Conservation (phyloP, 2,329 filamentous ascomycete genomes). For the Aspergillus jensenii region DNA sequence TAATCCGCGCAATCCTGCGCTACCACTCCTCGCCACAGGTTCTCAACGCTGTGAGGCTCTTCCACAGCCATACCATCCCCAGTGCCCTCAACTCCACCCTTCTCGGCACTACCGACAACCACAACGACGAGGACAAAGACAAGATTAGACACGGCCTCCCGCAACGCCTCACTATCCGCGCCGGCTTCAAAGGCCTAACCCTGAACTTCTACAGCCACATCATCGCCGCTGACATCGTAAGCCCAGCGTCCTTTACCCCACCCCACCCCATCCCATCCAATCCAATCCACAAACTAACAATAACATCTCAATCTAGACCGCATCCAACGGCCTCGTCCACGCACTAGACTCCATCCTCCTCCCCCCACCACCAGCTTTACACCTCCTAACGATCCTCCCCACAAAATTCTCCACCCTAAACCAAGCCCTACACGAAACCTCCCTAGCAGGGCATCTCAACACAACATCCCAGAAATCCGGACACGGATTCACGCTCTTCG, state of each 20-base stretch:
- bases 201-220: constrained; percentile 78
- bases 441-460: constrained; percentile 55
- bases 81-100: constrained; percentile 60
- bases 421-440: constrained; percentile 72
- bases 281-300: neutral
- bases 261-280: neutral
- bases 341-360: constrained; percentile 72
- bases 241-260: constrained; percentile 7
- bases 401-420: constrained; percentile 75
- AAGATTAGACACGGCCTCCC: constrained; percentile 43
- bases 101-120: constrained; percentile 48
- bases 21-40: constrained; percentile 74
- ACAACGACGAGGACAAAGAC: neutral
- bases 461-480: constrained; percentile 19
- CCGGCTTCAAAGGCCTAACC: constrained; percentile 62
- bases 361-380: constrained; percentile 66
- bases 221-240: constrained; percentile 68
- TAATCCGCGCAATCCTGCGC: constrained; percentile 65
- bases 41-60: constrained; percentile 65
- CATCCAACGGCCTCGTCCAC: constrained; percentile 79
- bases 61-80: constrained; percentile 71
- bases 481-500: constrained; percentile 72
- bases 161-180: constrained; percentile 71
- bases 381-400: constrained; percentile 66
- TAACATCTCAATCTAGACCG: constrained; percentile 48